A percentile compares a stretch with the other conserved stretches of the same genome.
Evolutionary conservation across 768 basidiomycete genomes (phyloP).

Genomic region (Lactarius indigo): DNA sequence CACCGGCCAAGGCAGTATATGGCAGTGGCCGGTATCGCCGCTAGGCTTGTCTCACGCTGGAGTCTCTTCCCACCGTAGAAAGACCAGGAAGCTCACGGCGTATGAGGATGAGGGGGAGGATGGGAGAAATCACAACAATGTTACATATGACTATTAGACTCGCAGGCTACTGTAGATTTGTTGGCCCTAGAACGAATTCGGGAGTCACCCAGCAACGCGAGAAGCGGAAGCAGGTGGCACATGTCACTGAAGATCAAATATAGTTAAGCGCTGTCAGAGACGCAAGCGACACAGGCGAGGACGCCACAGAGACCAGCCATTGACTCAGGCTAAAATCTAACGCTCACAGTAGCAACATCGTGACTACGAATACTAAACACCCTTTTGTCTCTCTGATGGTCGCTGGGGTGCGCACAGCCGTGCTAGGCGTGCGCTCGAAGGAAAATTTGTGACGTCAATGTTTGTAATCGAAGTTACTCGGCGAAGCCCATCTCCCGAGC

Average conservation of each 20-base stretch:
- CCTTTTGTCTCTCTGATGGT: no score
- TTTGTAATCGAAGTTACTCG: background rate
- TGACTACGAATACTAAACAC: no score
- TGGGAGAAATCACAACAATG: background rate
- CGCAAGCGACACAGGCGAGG: background rate
- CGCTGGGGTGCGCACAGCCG: no score
- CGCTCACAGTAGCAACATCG: no score
- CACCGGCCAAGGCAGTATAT: constrained; percentile 31
- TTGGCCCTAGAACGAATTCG: background rate
- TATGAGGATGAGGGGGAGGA: background rate
- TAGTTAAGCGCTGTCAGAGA: background rate
- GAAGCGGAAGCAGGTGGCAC: background rate
- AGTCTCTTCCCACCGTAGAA: no score
- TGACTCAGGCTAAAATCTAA: no score
- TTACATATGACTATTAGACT: background rate
- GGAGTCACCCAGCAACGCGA: background rate
- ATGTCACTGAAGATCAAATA: background rate
- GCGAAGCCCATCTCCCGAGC: background rate
- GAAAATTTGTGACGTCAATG: background rate
- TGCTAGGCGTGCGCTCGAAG: no score
- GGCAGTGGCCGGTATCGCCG: constrained; percentile 30
- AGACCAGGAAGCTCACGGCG: background rate
- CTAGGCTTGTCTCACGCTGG: background rate
- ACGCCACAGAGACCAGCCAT: no score
- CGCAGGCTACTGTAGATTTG: background rate